Percentiles rank a stretch among this genome's conserved stretches.
Evolutionary conservation across 139 green algal genomes (phyloP).

Genomic region (Micromonas commoda): DNA sequence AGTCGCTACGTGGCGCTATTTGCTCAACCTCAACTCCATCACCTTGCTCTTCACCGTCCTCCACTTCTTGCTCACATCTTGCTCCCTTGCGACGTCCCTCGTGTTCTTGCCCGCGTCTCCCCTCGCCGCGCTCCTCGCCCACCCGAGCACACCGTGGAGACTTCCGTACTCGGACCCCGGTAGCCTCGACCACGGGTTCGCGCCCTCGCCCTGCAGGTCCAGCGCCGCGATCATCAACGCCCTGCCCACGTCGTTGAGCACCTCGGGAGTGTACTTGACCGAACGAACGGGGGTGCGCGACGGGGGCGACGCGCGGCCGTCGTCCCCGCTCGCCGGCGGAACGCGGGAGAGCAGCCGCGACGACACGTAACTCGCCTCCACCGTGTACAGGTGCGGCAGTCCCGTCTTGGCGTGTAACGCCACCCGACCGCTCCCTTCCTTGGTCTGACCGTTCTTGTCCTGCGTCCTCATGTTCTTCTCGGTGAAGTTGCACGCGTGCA

Average conservation of each 20-base stretch:
- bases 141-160: background rate
- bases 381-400: conserved; percentile 51
- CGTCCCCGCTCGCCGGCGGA: conserved; percentile 23
- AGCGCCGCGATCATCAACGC: conserved; percentile 41
- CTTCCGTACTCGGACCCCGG: background rate
- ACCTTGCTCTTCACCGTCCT: too few relatives aligned
- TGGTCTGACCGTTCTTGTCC: conserved; percentile 46
- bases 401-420: conserved; percentile 47
- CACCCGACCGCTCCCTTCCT: conserved; percentile 51
- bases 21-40: too few relatives aligned
- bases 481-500: conserved; percentile 52
- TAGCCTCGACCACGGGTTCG: conserved; percentile 46
- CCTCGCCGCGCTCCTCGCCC: too few relatives aligned
- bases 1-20: too few relatives aligned
- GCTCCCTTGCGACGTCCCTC: too few relatives aligned
- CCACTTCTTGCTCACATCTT: too few relatives aligned
- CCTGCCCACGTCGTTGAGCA: conserved; percentile 27
- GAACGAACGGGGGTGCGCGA: conserved; percentile 27
- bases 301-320: conserved; percentile 40
- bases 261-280: conserved; percentile 26
- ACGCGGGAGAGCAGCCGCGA: conserved; percentile 31
- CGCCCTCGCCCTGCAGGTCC: conserved; percentile 35
- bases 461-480: conserved; percentile 52
- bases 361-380: conserved; percentile 53
- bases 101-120: too few relatives aligned